These are phyloP conservation scores for Trichosporon asahii DNA, from an alignment of 1,284 basidiomycete genomes.

Conservation along the genomic window DNA sequence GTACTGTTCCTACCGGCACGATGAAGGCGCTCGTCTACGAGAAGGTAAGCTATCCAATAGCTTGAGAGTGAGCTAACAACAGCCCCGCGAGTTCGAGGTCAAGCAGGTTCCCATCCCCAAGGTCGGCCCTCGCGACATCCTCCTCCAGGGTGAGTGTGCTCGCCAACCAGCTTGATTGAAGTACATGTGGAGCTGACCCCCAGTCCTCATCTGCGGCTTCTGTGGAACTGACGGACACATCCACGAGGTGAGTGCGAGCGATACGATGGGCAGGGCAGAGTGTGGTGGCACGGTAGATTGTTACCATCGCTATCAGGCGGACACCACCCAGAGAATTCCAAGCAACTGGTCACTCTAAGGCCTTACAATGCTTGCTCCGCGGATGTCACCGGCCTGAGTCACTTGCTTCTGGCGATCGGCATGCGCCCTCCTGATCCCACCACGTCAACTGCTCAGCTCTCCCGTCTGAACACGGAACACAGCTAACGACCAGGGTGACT, in stretches of 20 bases:
- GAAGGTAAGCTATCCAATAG: slow-evolving; percentile 36
- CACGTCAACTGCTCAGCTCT: not conserved
- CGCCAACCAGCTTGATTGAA: not conserved
- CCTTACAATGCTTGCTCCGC: no score
- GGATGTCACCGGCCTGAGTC: not conserved
- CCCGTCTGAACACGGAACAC: not conserved
- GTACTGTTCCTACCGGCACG: slow-evolving; percentile 24
- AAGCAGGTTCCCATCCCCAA: slow-evolving; percentile 62
- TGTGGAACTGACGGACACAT: slow-evolving; percentile 73
- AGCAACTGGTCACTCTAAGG: no score
- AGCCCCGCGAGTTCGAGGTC: slow-evolving; percentile 65
- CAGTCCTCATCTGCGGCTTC: slow-evolving; percentile 57
- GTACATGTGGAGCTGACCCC: not conserved
- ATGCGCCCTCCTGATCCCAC: not conserved
- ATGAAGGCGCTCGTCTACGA: slow-evolving; percentile 48
- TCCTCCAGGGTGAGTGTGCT: slow-evolving; percentile 61
- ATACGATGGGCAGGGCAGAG: not conserved
- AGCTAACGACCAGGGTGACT: slow-evolving; percentile 58
- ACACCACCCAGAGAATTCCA: no score
- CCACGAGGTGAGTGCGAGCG: slow-evolving; percentile 54
- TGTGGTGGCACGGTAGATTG: not conserved
- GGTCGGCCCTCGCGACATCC: slow-evolving; percentile 63
- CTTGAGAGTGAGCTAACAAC: slow-evolving; percentile 16
- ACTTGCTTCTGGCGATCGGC: not conserved
- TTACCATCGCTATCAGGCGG: no score